Conservation (phyloP, 805 yeast species). For the Candida khao-thaluensis region DNA sequence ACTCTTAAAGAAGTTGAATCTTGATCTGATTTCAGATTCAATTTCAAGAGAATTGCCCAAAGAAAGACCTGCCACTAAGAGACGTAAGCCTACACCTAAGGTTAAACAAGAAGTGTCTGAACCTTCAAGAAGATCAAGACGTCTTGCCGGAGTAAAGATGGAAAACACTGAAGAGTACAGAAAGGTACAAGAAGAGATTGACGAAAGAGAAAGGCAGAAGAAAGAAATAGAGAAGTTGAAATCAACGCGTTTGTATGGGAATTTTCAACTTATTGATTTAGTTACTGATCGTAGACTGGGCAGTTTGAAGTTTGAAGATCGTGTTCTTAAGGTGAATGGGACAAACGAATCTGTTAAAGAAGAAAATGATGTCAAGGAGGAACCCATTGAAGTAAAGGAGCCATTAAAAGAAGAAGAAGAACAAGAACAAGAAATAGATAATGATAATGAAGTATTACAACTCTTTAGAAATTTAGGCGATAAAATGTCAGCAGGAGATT, state of each 20-base stretch:
- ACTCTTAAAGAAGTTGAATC: slow-evolving; percentile 66
- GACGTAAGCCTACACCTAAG: slow-evolving; percentile 24
- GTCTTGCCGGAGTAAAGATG: slow-evolving; percentile 69
- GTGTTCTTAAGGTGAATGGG: too few relatives aligned
- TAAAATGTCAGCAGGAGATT: slow-evolving; percentile 67
- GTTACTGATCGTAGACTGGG: slow-evolving; percentile 43
- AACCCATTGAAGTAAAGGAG: not conserved
- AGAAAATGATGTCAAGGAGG: too few relatives aligned
- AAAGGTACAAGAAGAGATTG: slow-evolving; percentile 36
- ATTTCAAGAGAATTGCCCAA: slow-evolving; percentile 47
- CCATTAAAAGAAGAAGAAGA: slow-evolving; percentile 3
- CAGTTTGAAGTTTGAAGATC: slow-evolving; percentile 27
- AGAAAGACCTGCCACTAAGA: slow-evolving; percentile 17
- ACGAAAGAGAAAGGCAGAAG: slow-evolving; percentile 29
- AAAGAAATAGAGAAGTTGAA: slow-evolving; percentile 51
- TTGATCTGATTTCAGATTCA: slow-evolving; percentile 56
- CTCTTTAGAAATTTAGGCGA: slow-evolving; percentile 43
- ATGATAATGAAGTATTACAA: slow-evolving; percentile 30
- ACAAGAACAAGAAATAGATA: slow-evolving; percentile 15
- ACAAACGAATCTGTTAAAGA: too few relatives aligned
- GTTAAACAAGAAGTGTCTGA: slow-evolving; percentile 25
- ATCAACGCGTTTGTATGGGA: slow-evolving; percentile 62
- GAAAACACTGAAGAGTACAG: slow-evolving; percentile 48
- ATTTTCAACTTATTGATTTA: slow-evolving; percentile 61
- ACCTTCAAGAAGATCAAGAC: slow-evolving; percentile 74